These are phyloP conservation scores for Zymoseptoria ardabiliae DNA, from an alignment of 2,329 filamentous ascomycete species.

Conservation along the genomic window DNA sequence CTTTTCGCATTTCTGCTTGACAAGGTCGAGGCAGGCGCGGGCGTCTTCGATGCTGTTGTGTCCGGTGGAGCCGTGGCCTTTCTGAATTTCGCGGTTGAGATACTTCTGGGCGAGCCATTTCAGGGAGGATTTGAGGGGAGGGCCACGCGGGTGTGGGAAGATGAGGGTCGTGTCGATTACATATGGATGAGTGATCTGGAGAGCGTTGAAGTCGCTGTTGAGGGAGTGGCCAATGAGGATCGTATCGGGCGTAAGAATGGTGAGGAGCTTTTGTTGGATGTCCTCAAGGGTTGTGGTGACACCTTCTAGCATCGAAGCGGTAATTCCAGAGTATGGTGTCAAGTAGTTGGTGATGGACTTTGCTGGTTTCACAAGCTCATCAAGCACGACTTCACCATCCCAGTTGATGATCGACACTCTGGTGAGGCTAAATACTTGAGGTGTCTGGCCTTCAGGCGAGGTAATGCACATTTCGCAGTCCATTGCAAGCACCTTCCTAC, in stretches of 20 bases:
- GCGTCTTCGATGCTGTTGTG: slow-evolving; percentile 94
- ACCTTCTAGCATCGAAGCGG: slow-evolving; percentile 69
- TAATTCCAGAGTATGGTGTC: slow-evolving; percentile 81
- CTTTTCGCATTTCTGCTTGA: slow-evolving; percentile 93
- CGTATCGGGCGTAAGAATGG: slow-evolving; percentile 61
- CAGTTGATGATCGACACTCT: slow-evolving; percentile 81
- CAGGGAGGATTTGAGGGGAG: slow-evolving; percentile 81
- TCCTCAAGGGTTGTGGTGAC: slow-evolving; percentile 78
- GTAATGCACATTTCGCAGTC: slow-evolving; percentile 99
- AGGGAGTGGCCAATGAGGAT: slow-evolving; percentile 76
- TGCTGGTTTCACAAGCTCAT: slow-evolving; percentile 85
- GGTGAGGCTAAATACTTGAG: slow-evolving; percentile 73
- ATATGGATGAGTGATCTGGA: slow-evolving; percentile 84
- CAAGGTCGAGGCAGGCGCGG: slow-evolving; percentile 79
- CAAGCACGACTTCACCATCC: slow-evolving; percentile 73
- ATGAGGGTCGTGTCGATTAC: slow-evolving; percentile 86
- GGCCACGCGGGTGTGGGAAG: slow-evolving; percentile 83
- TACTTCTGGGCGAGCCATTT: slow-evolving; percentile 87
- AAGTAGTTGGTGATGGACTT: slow-evolving; percentile 89
- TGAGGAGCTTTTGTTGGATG: slow-evolving; percentile 69
- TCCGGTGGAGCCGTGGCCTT: slow-evolving; percentile 60
- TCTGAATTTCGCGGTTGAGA: slow-evolving; percentile 80
- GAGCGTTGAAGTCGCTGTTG: slow-evolving; percentile 73
- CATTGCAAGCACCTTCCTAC: slow-evolving; percentile 69
- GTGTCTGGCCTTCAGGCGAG: slow-evolving; percentile 39